Evolutionary conservation across 2,329 filamentous ascomycete species (phyloP).

Genomic region (Orbilia brochopaga): DNA sequence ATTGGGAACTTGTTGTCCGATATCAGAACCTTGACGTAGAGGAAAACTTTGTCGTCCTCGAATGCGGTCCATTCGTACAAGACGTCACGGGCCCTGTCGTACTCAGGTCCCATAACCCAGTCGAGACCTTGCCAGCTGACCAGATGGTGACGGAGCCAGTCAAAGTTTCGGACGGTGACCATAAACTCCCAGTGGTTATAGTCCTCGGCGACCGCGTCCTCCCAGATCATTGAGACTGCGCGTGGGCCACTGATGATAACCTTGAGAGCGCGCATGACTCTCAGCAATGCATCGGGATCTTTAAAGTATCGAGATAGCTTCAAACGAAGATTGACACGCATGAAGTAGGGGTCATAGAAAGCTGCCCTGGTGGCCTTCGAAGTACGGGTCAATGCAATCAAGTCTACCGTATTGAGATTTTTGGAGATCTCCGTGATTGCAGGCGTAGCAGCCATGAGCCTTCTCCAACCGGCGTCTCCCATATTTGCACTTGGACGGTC

Average conservation of each 20-base stretch:
- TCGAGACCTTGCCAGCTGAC: background rate
- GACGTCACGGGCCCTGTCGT: background rate
- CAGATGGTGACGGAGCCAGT: background rate
- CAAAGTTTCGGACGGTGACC: background rate
- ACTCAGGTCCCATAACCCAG: background rate
- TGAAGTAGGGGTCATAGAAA: conserved; percentile 11
- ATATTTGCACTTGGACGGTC: background rate
- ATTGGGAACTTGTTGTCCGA: conserved; percentile 5
- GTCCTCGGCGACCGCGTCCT: background rate
- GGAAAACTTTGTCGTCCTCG: background rate
- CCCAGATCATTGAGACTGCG: conserved; percentile 23
- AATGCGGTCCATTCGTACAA: conserved; percentile 6
- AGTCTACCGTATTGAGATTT: conserved; percentile 14
- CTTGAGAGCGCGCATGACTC: conserved; percentile 2
- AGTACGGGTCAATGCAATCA: conserved; percentile 21
- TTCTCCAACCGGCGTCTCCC: too few relatives aligned
- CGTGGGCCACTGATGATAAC: conserved; percentile 16
- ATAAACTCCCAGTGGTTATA: conserved; percentile 17
- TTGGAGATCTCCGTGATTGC: conserved; percentile 8
- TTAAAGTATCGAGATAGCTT: conserved; percentile 20
- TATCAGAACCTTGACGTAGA: conserved; percentile 4
- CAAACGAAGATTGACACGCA: conserved; percentile 9
- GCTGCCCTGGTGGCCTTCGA: background rate
- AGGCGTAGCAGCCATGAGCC: conserved; percentile 15
- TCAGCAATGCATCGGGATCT: conserved; percentile 11